Base-by-base conservation (phyloP, 306 rosid species). In the Lablab purpureus region DNA sequence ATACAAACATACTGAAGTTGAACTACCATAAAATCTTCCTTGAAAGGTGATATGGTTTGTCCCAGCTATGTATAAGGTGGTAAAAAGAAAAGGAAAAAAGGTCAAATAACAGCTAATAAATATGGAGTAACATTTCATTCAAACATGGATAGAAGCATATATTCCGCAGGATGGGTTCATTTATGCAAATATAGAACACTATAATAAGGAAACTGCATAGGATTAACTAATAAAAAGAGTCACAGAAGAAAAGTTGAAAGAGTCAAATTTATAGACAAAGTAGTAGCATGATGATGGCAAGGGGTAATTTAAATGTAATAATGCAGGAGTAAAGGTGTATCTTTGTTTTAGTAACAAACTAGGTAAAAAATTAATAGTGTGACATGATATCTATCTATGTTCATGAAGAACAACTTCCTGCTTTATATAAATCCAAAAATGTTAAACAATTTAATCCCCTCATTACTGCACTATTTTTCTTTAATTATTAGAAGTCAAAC, bases 21-120 rank as follows among this genome's bases (percentile, higher is more conserved):
- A 76, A 78, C 85, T 49, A 93, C n/a, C 10, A 93, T 67, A 75
- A 90, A 91, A 62, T 91, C 84, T 75, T 88, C 92, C 85, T 82
- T 90, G 19, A 5, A 1, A 11, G 82, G 86, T 1, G 34, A 80
- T 63, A 93, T 83, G 55, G 27, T 69, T 74, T 89, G 73, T 45
- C 90, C 90, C 49, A 93, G 32, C 97, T 92, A 0, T 49, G 74
- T 19, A 1, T 4, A 27, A 27, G 19, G 21, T n/a, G 50, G 71
- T 15, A 67, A 67, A 74, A 46, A 79, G n/a, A 67, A 63, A 65
- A 14, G 63, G 62, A 71, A 50, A 62, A 66, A 40, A 68, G 59
- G 32, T 83, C 46, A 86, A 81, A 80, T 80, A 55, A 66, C 18
- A 43, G 2, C 23, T 14, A 41, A 15, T 56, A 70, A 50, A n/a